Evolutionary conservation across 305 asterid species (phyloP).

Genomic region (Rubia balearica): DNA sequence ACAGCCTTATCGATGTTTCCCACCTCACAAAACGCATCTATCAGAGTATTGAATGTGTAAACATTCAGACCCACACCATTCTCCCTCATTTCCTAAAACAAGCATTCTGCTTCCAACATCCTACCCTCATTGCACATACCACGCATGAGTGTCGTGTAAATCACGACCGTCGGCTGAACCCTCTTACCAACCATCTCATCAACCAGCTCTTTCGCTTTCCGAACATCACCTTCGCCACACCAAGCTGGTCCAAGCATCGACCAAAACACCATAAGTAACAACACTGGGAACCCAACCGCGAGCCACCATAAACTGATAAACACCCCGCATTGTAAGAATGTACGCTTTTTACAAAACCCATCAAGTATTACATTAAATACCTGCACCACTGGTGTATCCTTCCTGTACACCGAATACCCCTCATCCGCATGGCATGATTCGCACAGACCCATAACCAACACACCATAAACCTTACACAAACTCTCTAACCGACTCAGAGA

Average conservation of each 20-base stretch:
- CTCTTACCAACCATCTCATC: slow-evolving; percentile 61
- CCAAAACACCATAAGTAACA: slow-evolving; percentile 68
- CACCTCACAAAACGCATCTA: slow-evolving; percentile 53
- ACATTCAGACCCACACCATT: slow-evolving; percentile 43
- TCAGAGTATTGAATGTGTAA: slow-evolving; percentile 57
- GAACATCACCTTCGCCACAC: slow-evolving; percentile 41
- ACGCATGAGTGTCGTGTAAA: slow-evolving; percentile 50
- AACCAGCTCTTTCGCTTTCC: slow-evolving; percentile 35
- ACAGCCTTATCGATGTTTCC: slow-evolving; percentile 57
- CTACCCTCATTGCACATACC: slow-evolving; percentile 39
- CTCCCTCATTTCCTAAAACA: slow-evolving; percentile 36
- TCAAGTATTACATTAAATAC: slow-evolving; percentile 54
- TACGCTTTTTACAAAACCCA: slow-evolving; percentile 43
- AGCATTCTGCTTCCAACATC: slow-evolving; percentile 47
- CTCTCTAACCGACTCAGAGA: slow-evolving; percentile 31
- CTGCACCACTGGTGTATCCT: slow-evolving; percentile 46
- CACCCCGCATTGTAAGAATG: slow-evolving; percentile 48
- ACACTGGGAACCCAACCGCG: slow-evolving; percentile 46
- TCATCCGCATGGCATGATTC: slow-evolving; percentile 59
- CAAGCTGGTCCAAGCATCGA: slow-evolving; percentile 67
- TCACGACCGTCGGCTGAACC: slow-evolving; percentile 52
- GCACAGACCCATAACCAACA: slow-evolving; percentile 57
- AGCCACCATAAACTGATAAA: slow-evolving; percentile 40
- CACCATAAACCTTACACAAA: slow-evolving; percentile 38
- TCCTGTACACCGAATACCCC: slow-evolving; percentile 64